These are phyloP conservation scores for Cryptococcus wingfieldii DNA, from an alignment of 1,284 basidiomycete genomes.

Conservation along the genomic window DNA sequence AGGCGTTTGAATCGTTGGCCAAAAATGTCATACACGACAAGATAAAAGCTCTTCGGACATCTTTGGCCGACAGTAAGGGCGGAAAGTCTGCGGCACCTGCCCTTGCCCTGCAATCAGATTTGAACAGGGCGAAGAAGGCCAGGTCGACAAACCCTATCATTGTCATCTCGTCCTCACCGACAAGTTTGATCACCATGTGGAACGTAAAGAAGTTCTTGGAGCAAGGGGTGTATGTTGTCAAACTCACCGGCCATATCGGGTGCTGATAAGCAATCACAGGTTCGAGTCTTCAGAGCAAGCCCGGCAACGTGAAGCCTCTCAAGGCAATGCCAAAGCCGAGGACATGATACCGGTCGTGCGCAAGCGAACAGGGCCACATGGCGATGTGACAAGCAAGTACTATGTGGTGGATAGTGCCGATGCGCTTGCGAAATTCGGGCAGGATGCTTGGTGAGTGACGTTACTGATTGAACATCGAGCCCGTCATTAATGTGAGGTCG, in stretches of 20 bases:
- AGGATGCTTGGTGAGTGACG: slow-evolving; percentile 68
- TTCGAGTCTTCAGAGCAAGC: slow-evolving; percentile 77
- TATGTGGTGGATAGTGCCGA: slow-evolving; percentile 90
- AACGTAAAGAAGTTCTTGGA: slow-evolving; percentile 92
- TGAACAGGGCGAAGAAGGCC: slow-evolving; percentile 25
- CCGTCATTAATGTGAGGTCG: neutral
- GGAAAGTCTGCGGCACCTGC: slow-evolving; percentile 8
- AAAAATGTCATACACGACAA: slow-evolving; percentile 41
- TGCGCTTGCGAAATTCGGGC: slow-evolving; percentile 82
- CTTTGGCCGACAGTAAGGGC: slow-evolving; percentile 22
- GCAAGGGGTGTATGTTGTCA: slow-evolving; percentile 65
- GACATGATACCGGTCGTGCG: slow-evolving; percentile 80
- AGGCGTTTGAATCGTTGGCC: slow-evolving; percentile 42
- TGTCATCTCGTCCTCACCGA: slow-evolving; percentile 92
- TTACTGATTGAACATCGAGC: neutral
- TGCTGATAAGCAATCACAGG: slow-evolving; percentile 43
- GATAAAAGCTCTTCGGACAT: slow-evolving; percentile 35
- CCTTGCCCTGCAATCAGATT: slow-evolving; percentile 6
- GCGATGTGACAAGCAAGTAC: slow-evolving; percentile 54
- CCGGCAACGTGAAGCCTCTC: slow-evolving; percentile 50
- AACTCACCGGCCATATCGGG: neutral
- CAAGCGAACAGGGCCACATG: slow-evolving; percentile 54
- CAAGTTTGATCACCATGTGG: slow-evolving; percentile 93
- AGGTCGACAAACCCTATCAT: slow-evolving; percentile 71
- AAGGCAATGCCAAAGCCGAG: slow-evolving; percentile 71